phyloP scores from a whole-genome alignment of 83 land plant genomes.

The Picea abies region DNA sequence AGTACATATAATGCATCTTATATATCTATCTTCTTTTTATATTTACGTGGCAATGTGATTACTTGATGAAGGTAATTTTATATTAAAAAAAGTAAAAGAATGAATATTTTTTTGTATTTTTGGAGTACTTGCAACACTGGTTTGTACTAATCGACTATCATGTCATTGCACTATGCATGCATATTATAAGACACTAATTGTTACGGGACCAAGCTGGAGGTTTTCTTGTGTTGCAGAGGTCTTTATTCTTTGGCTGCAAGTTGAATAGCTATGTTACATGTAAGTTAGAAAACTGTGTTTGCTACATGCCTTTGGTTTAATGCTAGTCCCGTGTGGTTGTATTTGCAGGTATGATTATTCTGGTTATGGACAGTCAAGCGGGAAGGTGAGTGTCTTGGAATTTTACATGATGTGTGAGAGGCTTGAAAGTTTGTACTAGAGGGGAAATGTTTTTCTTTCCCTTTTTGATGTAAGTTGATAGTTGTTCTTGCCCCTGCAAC shows the following conservation, averaged over 20 bases:
- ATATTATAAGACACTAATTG: too few species aligned
- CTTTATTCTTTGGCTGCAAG: not conserved
- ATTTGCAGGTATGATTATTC: constrained; percentile 56
- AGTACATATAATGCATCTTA: too few species aligned
- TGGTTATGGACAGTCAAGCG: constrained; percentile 57
- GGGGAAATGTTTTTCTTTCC: not conserved
- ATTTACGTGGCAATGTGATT: too few species aligned
- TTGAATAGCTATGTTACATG: not conserved
- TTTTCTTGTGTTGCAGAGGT: too few species aligned
- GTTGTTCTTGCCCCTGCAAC: constrained; percentile 11
- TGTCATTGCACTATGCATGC: too few species aligned
- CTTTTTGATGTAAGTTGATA: not conserved
- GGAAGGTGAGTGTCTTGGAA: constrained; percentile 32
- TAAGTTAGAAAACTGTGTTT: not conserved
- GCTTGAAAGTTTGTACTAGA: not conserved
- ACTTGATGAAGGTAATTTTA: too few species aligned
- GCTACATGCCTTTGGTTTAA: not conserved
- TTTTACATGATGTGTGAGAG: not conserved
- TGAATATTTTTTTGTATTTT: too few species aligned
- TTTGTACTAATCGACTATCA: too few species aligned
- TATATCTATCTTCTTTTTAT: too few species aligned
- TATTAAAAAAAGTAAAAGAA: too few species aligned
- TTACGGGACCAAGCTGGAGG: too few species aligned
- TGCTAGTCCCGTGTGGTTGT: not conserved
- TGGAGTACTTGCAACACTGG: too few species aligned